Evolutionary conservation across 495 filamentous ascomycete species (phyloP), one percentile per base, ranked within the genome.

Genomic region (Rhizodiscina lignyota): DNA sequence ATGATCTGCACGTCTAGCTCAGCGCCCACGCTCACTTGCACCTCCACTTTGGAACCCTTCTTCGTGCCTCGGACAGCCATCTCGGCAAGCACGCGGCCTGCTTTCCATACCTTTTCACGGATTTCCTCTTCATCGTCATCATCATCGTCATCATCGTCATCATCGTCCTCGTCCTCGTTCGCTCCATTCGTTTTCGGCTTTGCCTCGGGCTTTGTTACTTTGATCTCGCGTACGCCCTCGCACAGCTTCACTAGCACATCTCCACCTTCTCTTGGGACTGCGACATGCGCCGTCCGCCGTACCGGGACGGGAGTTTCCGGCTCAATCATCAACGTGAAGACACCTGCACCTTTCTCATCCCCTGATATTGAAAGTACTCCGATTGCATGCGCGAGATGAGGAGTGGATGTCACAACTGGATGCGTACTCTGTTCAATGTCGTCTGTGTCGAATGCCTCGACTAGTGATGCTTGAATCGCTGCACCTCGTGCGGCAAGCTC

Each of bases 381-480:
- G 39, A 97, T 83, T 18, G 87, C 80, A 47, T 83, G 79, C 42
- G 67, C 66, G 40, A 92, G 70, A 59, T 97, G 89, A 26, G 85
- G 81, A 21, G 87, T 85, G 13, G 82, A 85, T 12, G 89, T 96
- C 35, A 97, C 84, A 51, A 83, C 79, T 23, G 89, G 83, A 65
- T 97, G 89, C 27, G 83, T 91, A 8, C 82, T 91, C 60, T 94
- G 83, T 50, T 86, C 80, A 44, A 97, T 92, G 52, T 97, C 91
- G 36, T 85, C 82, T 36, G 68, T 60, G 35, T 96, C 89, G 55
- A 89, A 96, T 52, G 86, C 85, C 50, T 80, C 72, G 51, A 97
- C 80, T 32, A 97, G 61, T 32, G 77, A 85, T 13, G 89, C 89
- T 64, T 97, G 89, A 49, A 96, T 82, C 21, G 89, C 87, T 40